These are phyloP conservation scores for Chlorella sorokiniana DNA, from an alignment of 139 green algal genomes.

Conservation along the genomic window DNA sequence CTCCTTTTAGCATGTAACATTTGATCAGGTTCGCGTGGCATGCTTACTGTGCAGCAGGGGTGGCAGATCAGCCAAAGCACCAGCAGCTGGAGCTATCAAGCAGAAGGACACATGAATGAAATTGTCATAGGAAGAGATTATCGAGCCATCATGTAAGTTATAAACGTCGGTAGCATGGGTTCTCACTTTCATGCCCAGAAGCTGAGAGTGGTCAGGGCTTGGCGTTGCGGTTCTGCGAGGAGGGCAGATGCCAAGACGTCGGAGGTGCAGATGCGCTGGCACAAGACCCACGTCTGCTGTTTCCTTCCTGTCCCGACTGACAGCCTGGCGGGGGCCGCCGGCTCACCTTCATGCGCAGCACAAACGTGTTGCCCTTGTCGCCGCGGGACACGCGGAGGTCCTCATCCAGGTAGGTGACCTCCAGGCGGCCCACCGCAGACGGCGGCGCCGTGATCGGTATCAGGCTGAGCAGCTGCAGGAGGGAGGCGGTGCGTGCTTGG, in stretches of 20 bases:
- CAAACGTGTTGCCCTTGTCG: conserved; percentile 73
- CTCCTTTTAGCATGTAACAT: no score
- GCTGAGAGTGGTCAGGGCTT: conserved; percentile 14
- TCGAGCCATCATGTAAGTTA: not conserved
- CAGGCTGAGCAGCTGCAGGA: conserved; percentile 56
- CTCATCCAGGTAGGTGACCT: conserved; percentile 78
- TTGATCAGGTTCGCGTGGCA: no score
- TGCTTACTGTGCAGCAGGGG: no score
- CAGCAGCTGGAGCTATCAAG: not conserved
- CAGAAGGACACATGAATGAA: not conserved
- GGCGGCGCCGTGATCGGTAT: conserved; percentile 74
- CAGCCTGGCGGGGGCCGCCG: no score
- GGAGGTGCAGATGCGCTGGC: no score
- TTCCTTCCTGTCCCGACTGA: no score
- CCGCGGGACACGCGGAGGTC: conserved; percentile 71
- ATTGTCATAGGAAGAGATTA: not conserved
- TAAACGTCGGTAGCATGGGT: not conserved
- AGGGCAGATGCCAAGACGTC: not conserved
- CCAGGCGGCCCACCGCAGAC: conserved; percentile 60
- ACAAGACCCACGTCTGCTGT: no score
- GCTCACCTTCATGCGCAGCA: conserved; percentile 36
- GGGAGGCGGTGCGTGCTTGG: not conserved
- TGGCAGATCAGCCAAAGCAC: no score
- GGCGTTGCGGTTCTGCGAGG: not conserved
- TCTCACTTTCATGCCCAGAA: no score